Base-by-base conservation (phyloP, 2,329 filamentous ascomycete genomes). In the Phyllosticta citribraziliensis region DNA sequence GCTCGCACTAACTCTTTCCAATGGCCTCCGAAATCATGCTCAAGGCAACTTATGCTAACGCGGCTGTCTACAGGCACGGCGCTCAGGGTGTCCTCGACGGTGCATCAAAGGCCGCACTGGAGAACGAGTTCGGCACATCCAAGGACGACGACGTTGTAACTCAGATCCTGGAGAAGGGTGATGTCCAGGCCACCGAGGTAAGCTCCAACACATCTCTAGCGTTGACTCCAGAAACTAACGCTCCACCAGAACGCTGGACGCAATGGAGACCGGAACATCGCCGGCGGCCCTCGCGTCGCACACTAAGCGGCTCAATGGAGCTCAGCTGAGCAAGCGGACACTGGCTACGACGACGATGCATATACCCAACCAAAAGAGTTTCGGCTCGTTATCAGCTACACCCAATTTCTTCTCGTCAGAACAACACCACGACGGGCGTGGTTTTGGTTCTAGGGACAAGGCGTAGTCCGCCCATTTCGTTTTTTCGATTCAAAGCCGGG, bases 51-150 rank as follows among this genome's bases (percentile, higher is more conserved):
- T 12, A 12, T 55, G 33, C n/a, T 56, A 10, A 35, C 25, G 20
- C 25, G 14, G 8, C 63, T 30, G 27, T 33, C 59, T 60, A 63
- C 63, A 96, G 91, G 75, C 91, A 96, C 74, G 93, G 93, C 66
- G 84, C 84, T 53, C 91, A 96, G 74, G 93, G 93, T 61, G 82
- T 86, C 63, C 79, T 88, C 52, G 88, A 97, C 70, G 77, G 79
- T 10, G 91, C 92, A 9, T 88, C 89, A 67, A 89, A 95, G 66
- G 76, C 80, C 52, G 80, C 80, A 55, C 81, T 99, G 4, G 87
- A 94, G 70, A 88, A 86, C 67, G 92, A 97, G 78, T 99, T 99
- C 68, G 91, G 89, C 67, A 93, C 90, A 14, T 77, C 81, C 67
- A 80, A 86, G 60, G 87, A 91, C 24, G 92, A 97, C 8, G 88